Conservation (phyloP, 1,284 basidiomycete genomes). For the Exobasidium rhododendri region DNA sequence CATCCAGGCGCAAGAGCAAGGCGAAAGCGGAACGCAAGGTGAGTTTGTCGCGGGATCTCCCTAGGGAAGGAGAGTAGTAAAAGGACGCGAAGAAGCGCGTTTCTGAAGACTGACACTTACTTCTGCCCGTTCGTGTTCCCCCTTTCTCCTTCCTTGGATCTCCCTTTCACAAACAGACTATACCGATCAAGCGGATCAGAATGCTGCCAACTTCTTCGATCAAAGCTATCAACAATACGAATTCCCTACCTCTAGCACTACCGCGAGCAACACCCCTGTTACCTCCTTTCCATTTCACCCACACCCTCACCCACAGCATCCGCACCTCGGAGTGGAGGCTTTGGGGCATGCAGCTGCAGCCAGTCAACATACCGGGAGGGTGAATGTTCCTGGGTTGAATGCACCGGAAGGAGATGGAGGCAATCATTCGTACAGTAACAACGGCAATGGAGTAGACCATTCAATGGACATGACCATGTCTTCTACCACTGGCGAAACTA, state of each 20-base stretch:
- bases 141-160: no score
- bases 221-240: slow-evolving; percentile 2
- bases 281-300: neutral
- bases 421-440: neutral
- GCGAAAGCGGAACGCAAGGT: neutral
- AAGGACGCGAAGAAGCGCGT: neutral
- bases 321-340: slow-evolving; percentile 25
- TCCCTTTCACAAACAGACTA: no score
- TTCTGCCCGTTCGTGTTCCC: neutral
- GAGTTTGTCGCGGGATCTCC: neutral
- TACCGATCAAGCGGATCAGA: neutral
- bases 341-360: slow-evolving; percentile 39
- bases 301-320: neutral
- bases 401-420: slow-evolving; percentile 12
- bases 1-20: neutral
- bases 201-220: neutral
- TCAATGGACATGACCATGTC: slow-evolving; percentile 4
- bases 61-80: neutral
- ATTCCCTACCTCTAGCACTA: neutral
- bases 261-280: neutral
- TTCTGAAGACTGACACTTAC: neutral
- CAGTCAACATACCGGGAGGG: slow-evolving; percentile 41
- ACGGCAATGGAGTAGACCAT: slow-evolving; percentile 1
- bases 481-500: neutral
- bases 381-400: slow-evolving; percentile 26